These are phyloP conservation scores for Hypomontagnella submonticulosa DNA, from an alignment of 495 filamentous ascomycete species.

Conservation along the genomic window DNA sequence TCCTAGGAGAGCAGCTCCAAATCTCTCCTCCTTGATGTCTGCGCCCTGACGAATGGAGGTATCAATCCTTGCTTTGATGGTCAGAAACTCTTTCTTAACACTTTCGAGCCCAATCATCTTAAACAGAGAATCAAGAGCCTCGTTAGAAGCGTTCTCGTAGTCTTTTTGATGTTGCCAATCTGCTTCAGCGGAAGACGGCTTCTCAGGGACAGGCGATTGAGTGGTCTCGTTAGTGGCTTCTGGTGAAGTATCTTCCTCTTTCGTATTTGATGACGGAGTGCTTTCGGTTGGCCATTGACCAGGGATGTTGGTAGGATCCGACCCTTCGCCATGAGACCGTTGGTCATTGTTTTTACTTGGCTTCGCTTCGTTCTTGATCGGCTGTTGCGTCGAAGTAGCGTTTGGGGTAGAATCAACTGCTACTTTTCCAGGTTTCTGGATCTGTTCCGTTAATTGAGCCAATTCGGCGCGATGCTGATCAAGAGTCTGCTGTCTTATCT, in stretches of 20 bases:
- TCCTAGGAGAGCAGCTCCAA: constrained; percentile 73
- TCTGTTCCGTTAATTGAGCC: constrained; percentile 36
- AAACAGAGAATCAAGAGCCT: constrained; percentile 73
- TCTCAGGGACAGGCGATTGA: neutral
- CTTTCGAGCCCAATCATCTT: constrained; percentile 76
- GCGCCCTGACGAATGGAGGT: constrained; percentile 65
- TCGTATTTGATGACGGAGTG: neutral
- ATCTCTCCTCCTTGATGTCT: constrained; percentile 68
- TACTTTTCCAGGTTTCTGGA: constrained; percentile 28
- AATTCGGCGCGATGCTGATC: constrained; percentile 49
- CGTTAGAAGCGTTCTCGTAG: constrained; percentile 42
- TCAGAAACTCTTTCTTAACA: constrained; percentile 72
- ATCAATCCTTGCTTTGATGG: constrained; percentile 76
- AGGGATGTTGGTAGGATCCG: neutral
- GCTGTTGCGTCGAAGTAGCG: neutral
- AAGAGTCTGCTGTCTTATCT: constrained; percentile 57
- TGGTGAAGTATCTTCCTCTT: constrained; percentile 16
- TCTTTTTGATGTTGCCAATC: constrained; percentile 48
- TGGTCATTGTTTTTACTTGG: neutral
- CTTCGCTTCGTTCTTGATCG: neutral
- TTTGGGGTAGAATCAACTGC: neutral
- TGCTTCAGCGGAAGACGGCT: constrained; percentile 29
- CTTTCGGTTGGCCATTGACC: constrained; percentile 10
- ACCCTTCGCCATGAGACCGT: neutral
- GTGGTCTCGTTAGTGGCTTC: constrained; percentile 13